These are phyloP conservation scores for Coemansia sp. DNA, from an alignment of 192 early-diverging fungal genomes.

Conservation along the genomic window DNA sequence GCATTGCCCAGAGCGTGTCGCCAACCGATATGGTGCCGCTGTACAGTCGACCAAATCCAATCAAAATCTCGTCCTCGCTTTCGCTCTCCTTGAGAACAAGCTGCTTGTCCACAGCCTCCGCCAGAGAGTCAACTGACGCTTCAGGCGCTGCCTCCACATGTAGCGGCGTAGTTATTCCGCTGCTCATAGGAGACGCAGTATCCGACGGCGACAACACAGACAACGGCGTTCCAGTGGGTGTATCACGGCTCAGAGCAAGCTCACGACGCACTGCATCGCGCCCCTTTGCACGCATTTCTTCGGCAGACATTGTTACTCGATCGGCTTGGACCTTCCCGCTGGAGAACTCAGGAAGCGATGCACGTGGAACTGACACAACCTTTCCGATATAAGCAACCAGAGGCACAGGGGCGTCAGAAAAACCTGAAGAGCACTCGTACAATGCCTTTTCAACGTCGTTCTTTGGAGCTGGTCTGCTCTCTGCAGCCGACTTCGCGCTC, in stretches of 20 bases:
- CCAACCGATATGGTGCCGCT: conserved; percentile 87
- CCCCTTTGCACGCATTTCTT: conserved; percentile 84
- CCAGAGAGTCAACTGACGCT: conserved; percentile 22
- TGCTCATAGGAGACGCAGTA: conserved; percentile 24
- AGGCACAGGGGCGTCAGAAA: conserved; percentile 54
- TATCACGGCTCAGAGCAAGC: conserved; percentile 29
- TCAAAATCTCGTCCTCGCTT: conserved; percentile 62
- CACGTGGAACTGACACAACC: conserved; percentile 82
- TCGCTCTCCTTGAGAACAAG: conserved; percentile 27
- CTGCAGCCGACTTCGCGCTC: conserved; percentile 14
- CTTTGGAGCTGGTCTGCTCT: conserved; percentile 46
- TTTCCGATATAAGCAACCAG: conserved; percentile 90
- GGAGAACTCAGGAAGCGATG: conserved; percentile 64
- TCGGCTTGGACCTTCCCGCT: conserved; percentile 51
- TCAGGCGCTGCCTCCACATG: conserved; percentile 5
- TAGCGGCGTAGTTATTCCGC: conserved; percentile 30
- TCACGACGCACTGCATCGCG: conserved; percentile 54
- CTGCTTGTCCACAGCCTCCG: conserved; percentile 30
- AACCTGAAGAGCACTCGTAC: conserved; percentile 65
- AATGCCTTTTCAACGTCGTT: conserved; percentile 72
- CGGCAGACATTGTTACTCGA: conserved; percentile 72
- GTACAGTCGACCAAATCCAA: conserved; percentile 95
- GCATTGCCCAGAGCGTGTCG: conserved; percentile 82
- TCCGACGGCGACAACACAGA: conserved; percentile 14
- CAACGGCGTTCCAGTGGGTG: conserved; percentile 25